These are phyloP conservation scores for Salicornia ramosissima DNA, from an alignment of 148 eudicot species.

Conservation along the genomic window DNA sequence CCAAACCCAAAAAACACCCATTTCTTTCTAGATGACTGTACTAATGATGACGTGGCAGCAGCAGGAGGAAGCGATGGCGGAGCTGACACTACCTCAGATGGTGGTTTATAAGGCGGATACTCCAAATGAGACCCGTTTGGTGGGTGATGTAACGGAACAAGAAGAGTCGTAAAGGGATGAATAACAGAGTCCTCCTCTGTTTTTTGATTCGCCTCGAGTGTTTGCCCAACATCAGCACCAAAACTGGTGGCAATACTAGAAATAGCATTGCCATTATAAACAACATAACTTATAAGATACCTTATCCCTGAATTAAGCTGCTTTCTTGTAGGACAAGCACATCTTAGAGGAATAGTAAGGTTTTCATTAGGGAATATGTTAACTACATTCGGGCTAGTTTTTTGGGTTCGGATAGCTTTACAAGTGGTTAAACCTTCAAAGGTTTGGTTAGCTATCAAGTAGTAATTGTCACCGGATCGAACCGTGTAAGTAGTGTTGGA, in stretches of 20 bases:
- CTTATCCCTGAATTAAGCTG: constrained; percentile 52
- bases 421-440: constrained; percentile 73
- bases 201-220: constrained; percentile 59
- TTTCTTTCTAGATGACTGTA: constrained; percentile 17
- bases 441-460: constrained; percentile 38
- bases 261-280: constrained; percentile 30
- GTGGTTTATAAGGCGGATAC: constrained; percentile 33
- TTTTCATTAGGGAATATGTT: constrained; percentile 32
- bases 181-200: constrained; percentile 40
- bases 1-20: constrained; percentile 41
- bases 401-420: constrained; percentile 49
- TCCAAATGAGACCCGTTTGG: constrained; percentile 42
- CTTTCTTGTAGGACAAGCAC: constrained; percentile 80
- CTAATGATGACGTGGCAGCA: constrained; percentile 12
- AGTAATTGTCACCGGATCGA: constrained; percentile 25
- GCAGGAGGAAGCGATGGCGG: constrained; percentile 33
- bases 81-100: constrained; percentile 32
- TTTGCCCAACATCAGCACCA: constrained; percentile 44
- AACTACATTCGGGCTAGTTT: constrained; percentile 18
- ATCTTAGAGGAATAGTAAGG: constrained; percentile 62
- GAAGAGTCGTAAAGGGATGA: constrained; percentile 57
- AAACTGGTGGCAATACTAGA: constrained; percentile 36
- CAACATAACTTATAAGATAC: constrained; percentile 61
- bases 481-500: constrained; percentile 44
- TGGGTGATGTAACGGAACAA: constrained; percentile 57